Base-by-base conservation (phyloP, 139 green algal species). In the Chlorella sp. region DNA sequence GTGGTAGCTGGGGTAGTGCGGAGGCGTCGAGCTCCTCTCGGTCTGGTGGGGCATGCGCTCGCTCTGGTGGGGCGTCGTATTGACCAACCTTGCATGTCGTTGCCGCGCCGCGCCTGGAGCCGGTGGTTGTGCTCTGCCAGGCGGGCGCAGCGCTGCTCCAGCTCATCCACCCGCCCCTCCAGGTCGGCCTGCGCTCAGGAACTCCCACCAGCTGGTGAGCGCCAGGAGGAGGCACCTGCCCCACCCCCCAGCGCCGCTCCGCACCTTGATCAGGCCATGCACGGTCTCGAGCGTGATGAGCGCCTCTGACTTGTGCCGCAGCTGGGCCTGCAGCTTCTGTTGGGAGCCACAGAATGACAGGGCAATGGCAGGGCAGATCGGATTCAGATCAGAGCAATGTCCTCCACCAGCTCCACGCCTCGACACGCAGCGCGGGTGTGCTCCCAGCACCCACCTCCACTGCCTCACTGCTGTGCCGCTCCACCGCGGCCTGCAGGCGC, bases 41-140 rank as follows among this genome's bases (percentile, higher is more conserved):
- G n/a, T n/a, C n/a, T n/a, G n/a, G n/a, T n/a, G n/a, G n/a, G n/a
- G n/a, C n/a, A n/a, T n/a, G n/a, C n/a, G n/a, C n/a, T n/a, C n/a
- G n/a, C n/a, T n/a, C n/a, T n/a, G n/a, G n/a, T n/a, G n/a, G n/a
- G n/a, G n/a, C n/a, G n/a, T n/a, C n/a, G n/a, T n/a, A n/a, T n/a
- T n/a, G n/a, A n/a, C n/a, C n/a, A n/a, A n/a, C n/a, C 90, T 71
- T 93, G 87, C 73, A 89, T 73, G 73, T 95, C 90, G 56, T 88
- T 61, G 25, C 82, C 78, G 21, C 84, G 71, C 55, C 88, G 81
- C 36, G 73, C 48, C 61, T 89, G 83, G 55, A 89, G 72, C 63
- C 85, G 77, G 69, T 72, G 80, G 48, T 63, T 58, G 46, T 76
- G 67, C 46, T 65, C 72, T 35, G 79, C 72, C 68, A 77, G n/a